Base-by-base conservation (phyloP, 352 stramenopile genomes). In the Ochromonadaceae sp. region DNA sequence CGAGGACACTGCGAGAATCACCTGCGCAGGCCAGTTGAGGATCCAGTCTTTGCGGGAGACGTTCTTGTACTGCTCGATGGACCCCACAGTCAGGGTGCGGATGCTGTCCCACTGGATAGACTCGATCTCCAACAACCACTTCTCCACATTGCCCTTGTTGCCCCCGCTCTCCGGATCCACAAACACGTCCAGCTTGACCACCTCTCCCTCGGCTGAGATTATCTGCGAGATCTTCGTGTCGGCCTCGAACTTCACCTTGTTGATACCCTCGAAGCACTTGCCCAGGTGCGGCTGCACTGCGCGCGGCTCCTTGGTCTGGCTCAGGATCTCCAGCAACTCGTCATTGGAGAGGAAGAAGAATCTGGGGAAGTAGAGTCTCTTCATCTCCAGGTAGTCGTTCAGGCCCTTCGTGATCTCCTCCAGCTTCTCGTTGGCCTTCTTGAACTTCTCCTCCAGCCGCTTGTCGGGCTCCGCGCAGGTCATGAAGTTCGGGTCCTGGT, bases 311-410 rank as follows among this genome's bases (percentile, higher is more conserved):
- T 94, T 95, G 0, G 87, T 93, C 68, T 95, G 84, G 0, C 82
- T 88, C 0, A 95, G 72, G 53, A 95, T 93, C 69, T 93, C 85
- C 4, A 95, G 76, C 65, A 95, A 60, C 62, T 95, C 86, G 65
- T 93, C 86, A 67, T 95, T 92, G 10, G 85, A 93, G 0, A 95
- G 67, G 74, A 95, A 93, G 77, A 93, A 95, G 58, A 95, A 95
- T n/a, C 86, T 78, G 7, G 86, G 85, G 84, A 95, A 81, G 65
- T 90, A 86, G 28, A 93, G 65, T 0, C 86, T 78, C 73, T 95
- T 93, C 76, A 90, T 92, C 72, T 93, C 86, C 5, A 95, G 62
- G 68, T 95, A 95, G 69, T 95, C 86, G 57, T 86, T 91, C 50
- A 95, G 70, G 0, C 86, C 85, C 60, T 94, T 94, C 53, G 92